Evolutionary conservation across 1,284 basidiomycete genomes (phyloP).

Genomic region (Leucoagaricus sp.): DNA sequence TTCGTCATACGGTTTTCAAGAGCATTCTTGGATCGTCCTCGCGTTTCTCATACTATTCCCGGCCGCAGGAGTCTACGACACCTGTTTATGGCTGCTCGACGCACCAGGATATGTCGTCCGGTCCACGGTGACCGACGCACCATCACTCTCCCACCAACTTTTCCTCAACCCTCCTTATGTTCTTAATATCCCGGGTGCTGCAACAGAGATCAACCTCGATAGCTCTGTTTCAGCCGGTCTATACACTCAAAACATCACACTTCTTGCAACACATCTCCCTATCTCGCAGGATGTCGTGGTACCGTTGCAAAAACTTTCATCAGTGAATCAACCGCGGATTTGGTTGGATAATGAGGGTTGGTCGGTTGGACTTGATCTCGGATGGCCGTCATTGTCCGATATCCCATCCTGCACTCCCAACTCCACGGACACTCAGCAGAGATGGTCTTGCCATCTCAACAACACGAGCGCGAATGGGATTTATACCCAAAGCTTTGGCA

Average conservation of each 20-base stretch:
- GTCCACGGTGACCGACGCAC: neutral
- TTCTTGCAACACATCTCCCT: conserved; percentile 1
- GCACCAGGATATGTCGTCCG: conserved; percentile 8
- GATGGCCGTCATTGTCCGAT: neutral
- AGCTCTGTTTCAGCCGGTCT: conserved; percentile 1
- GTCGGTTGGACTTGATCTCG: conserved; percentile 3
- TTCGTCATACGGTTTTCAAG: neutral
- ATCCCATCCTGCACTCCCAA: neutral
- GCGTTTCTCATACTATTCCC: conserved; percentile 11
- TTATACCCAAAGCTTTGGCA: conserved; percentile 1
- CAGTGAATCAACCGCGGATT: neutral
- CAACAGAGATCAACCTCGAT: neutral
- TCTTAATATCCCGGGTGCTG: neutral
- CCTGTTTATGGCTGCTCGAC: conserved; percentile 7
- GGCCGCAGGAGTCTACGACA: conserved; percentile 9
- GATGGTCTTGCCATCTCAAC: conserved; percentile 7
- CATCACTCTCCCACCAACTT: neutral
- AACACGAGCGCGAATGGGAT: neutral
- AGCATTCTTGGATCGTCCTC: conserved; percentile 6
- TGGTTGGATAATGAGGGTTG: conserved; percentile 10
- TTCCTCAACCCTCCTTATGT: conserved; percentile 2
- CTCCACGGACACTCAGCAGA: conserved; percentile 1
- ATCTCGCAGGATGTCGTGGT: conserved; percentile 1
- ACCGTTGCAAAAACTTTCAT: neutral
- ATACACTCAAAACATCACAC: conserved; percentile 1